Base-by-base conservation (phyloP, 2,329 filamentous ascomycete genomes). In the Alternaria burnsii region DNA sequence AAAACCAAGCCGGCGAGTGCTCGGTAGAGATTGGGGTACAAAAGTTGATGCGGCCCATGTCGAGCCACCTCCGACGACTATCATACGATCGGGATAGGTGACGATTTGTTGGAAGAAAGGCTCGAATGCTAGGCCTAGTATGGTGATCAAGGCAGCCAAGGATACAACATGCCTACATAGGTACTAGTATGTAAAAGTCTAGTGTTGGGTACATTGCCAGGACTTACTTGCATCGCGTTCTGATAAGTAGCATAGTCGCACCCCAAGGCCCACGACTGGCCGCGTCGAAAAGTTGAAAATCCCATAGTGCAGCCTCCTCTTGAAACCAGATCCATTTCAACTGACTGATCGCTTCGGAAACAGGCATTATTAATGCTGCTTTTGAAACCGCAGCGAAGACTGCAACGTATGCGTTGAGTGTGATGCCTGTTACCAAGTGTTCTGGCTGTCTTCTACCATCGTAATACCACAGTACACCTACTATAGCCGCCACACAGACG, bases 301-400 rank as follows among this genome's bases (percentile, higher is more conserved):
- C 64, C 53, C 58, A 63, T 4, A 70, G 40, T 1, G 52, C 61
- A 5, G 50, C 51, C 14, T 61, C 59, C 4, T 59, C 36, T 18
- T 53, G 47, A 14, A 71, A 69, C 67, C 66, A 70, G 16, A 68
- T 44, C 70, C 69, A 70, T 32, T 71, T 71, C n/a, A 71, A 52
- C 46, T 71, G 67, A 9, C 67, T 67, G 51, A 71, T 66, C 1
- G 67, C 63, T 42, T 71, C 65, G 4, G 66, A 66, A 3, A 70
- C 55, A 3, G 69, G 65, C 6, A 71, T 24, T 36, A 71, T 61
- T 16, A 71, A 28, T 1, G 69, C 66, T 36, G 69, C 62, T 20
- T 69, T 71, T 4, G 68, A 58, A 4, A 71, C 32, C 7, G 63
- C 65, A 28, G 68, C 61, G 28, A 70, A 65, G 5, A 69, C 57